These are phyloP conservation scores for Tylopilus plumbeoviolaceoides DNA, from an alignment of 768 basidiomycete species.

Conservation along the genomic window DNA sequence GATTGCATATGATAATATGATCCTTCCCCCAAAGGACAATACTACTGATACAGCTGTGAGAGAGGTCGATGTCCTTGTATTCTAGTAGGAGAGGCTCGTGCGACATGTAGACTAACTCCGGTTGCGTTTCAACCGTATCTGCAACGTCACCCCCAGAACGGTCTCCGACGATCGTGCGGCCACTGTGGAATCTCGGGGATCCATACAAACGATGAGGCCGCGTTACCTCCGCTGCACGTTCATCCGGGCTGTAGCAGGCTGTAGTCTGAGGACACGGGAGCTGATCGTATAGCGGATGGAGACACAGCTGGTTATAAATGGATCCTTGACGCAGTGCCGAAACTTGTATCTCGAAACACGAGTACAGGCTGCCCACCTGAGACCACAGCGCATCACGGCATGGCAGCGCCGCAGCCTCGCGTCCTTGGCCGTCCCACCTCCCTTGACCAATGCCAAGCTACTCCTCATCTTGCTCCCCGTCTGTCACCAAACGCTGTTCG, in stretches of 20 bases:
- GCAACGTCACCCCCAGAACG: neutral
- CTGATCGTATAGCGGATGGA: neutral
- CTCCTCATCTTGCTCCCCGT: neutral
- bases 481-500: constrained; percentile 37
- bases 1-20: neutral
- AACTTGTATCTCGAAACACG: neutral
- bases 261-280: neutral
- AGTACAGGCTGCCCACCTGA: neutral
- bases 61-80: neutral
- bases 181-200: no score
- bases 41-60: no score
- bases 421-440: neutral
- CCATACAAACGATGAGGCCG: neutral
- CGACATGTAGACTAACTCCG: neutral
- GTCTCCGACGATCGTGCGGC: neutral
- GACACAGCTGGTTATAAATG: no score
- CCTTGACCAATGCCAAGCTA: neutral
- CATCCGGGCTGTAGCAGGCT: neutral
- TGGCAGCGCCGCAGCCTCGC: neutral
- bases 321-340: neutral
- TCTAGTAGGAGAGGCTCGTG: neutral
- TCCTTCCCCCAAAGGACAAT: neutral
- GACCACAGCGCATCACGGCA: neutral
- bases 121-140: neutral
- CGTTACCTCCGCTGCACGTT: neutral